These are phyloP conservation scores for Mesembryanthemum crystallinum DNA, from an alignment of 148 eudicot genomes.

Conservation along the genomic window DNA sequence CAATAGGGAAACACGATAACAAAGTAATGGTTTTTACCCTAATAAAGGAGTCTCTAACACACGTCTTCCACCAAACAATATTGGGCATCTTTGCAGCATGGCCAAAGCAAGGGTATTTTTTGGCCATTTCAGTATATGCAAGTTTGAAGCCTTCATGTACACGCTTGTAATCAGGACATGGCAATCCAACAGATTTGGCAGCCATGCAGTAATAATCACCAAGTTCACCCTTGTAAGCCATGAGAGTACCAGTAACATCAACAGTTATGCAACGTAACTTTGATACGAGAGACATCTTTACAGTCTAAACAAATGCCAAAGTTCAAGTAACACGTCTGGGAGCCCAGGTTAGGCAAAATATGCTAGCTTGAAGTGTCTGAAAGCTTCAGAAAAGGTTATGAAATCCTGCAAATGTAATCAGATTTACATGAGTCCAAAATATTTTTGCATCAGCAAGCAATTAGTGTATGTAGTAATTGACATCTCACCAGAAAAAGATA, in stretches of 20 bases:
- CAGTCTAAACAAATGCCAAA: slow-evolving; percentile 7
- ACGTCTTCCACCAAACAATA: slow-evolving; percentile 95
- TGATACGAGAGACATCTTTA: slow-evolving; percentile 52
- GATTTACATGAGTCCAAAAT: background rate
- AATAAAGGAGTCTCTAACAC: slow-evolving; percentile 78
- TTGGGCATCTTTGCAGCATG: slow-evolving; percentile 84
- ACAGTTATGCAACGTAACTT: slow-evolving; percentile 77
- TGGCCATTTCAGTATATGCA: slow-evolving; percentile 88
- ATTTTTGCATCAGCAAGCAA: slow-evolving; percentile 5
- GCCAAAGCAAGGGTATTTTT: slow-evolving; percentile 89
- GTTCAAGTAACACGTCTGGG: background rate
- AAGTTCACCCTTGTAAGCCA: slow-evolving; percentile 94
- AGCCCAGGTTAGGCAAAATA: background rate
- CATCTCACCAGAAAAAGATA: background rate
- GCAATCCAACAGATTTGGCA: slow-evolving; percentile 85
- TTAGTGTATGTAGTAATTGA: background rate
- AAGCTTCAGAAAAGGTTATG: background rate
- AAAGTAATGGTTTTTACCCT: slow-evolving; percentile 43
- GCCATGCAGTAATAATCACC: slow-evolving; percentile 99
- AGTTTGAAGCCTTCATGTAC: slow-evolving; percentile 91
- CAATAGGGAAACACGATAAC: background rate
- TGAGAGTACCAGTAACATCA: slow-evolving; percentile 93
- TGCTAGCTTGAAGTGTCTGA: slow-evolving; percentile 7
- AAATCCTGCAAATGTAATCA: background rate
- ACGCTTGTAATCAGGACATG: slow-evolving; percentile 92